Base-by-base conservation (phyloP, 2,329 filamentous ascomycete species). In the Nothophaeocryptopus gaeumannii region DNA sequence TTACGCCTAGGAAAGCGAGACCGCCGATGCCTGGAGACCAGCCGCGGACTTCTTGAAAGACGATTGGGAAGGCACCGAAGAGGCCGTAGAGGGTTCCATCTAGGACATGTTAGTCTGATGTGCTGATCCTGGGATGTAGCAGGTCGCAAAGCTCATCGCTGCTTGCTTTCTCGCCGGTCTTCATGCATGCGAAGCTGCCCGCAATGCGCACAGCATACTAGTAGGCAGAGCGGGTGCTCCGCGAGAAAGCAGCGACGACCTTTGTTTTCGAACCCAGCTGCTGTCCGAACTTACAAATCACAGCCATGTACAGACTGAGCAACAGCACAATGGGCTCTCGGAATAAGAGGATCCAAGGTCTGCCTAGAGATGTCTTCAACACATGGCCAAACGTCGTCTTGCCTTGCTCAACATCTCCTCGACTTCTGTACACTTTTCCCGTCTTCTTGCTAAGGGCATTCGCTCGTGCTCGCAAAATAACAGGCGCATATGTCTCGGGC, bases 261-360 rank as follows among this genome's bases (percentile, higher is more conserved):
- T n/a, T n/a, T n/a, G n/a, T n/a, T n/a, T n/a, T n/a, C n/a, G n/a
- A n/a, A n/a, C n/a, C n/a, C 8, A 26, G 2, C 11, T 45, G 4
- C n/a, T 12, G 7, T 10, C 13, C 16, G 2, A n/a, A 30, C 43
- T 29, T 12, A 37, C 33, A 75, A 50, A 75, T 72, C 56, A 77
- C 83, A 46, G 82, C 81, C 72, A 84, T 78, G 70, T 86, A 88
- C 15, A 86, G 71, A 36, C 78, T 79, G 2, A 82, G 73, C 8
- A 86, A 70, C 10, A 85, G 64, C 16, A 86, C 81, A 54, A 86
- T 88, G 2, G 85, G 85, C 63, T 88, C 85, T 50, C 72, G 71
- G 72, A 87, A 85, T 7, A 88, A 76, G 39, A 88, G 74, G 36
- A 84, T 72, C 82, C 84, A 85, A 2, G 85, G 85, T 3, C 85